Percentiles rank a stretch among this genome's conserved stretches.
Evolutionary conservation across 2,329 filamentous ascomycete species (phyloP).

Genomic region (Harringtonia aguacate): DNA sequence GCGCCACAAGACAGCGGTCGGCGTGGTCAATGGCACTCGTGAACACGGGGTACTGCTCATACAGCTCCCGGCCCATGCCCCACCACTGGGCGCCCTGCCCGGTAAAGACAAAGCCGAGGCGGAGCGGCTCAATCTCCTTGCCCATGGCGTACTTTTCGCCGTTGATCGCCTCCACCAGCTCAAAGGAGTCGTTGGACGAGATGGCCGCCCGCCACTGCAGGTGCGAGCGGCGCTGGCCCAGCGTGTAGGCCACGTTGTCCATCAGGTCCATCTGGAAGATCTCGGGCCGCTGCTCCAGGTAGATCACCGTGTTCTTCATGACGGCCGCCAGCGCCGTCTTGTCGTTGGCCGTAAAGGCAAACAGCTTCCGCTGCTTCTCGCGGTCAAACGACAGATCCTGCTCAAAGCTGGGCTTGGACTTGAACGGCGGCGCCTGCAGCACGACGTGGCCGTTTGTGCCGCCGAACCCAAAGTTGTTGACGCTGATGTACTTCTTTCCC

Average conservation of each 20-base stretch:
- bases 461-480: slow-evolving; percentile 38
- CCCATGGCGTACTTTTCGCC: too few relatives aligned
- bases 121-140: too few relatives aligned
- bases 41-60: too few relatives aligned
- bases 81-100: too few relatives aligned
- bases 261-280: slow-evolving; percentile 33
- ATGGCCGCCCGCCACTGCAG: slow-evolving; percentile 33
- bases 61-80: too few relatives aligned
- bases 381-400: slow-evolving; percentile 18
- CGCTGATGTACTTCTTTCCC: slow-evolving; percentile 37
- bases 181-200: slow-evolving; percentile 30
- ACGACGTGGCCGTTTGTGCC: slow-evolving; percentile 34
- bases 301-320: slow-evolving; percentile 28
- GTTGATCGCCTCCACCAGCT: slow-evolving; percentile 34
- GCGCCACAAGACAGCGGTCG: slow-evolving; percentile 18
- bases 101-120: too few relatives aligned
- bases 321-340: slow-evolving; percentile 21
- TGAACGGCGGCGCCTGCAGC: slow-evolving; percentile 26
- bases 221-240: slow-evolving; percentile 32
- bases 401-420: slow-evolving; percentile 18
- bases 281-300: slow-evolving; percentile 29
- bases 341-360: slow-evolving; percentile 30
- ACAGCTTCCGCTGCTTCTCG: slow-evolving; percentile 25
- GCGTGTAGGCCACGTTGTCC: slow-evolving; percentile 35
- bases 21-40: too few relatives aligned